Evolutionary conservation across 2,329 filamentous ascomycete genomes (phyloP), one percentile per base, ranked within the genome.

Genomic region (Metarhizium sp.): DNA sequence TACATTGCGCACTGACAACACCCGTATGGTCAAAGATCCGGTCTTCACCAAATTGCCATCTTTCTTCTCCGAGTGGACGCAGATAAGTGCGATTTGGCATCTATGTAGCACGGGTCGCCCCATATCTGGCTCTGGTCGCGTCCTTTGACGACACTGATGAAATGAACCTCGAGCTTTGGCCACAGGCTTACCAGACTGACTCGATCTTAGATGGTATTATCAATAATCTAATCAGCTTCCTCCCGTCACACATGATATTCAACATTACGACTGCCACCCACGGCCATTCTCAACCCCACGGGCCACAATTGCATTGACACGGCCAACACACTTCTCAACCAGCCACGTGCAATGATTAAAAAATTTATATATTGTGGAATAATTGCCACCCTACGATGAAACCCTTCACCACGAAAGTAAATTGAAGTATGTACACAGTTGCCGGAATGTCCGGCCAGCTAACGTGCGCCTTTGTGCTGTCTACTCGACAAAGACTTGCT

Each of bases 401-500:
- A 25, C 18, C 16, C 43, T 25, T 13, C 43, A 11, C 32, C 18
- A 46, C 32, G 40, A 38, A 32, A 5, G 30, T 25, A 48, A 40
- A 34, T 4, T 18, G 13, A 48, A 32, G 6, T 29, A 0, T 53
- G n/a, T 53, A 45, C 43, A 32, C 20, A 36, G 51, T 16, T 45
- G 30, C 30, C 34, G 51, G 38, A n/a, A 16, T 25, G 7, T 14
- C 29, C 48, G 43, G 51, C n/a, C 14, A 14, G 13, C 32, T 13
- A 34, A 6, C 11, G 11, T 48, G 20, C n/a, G 2, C 48, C 43
- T 7, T 20, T 25, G 25, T 25, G 25, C 25, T 2, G 30, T 20
- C 54, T 40, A 16, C 32, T 45, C 32, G 8, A 70, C 67, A 2
- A 85, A 61, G 1, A 84, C 67, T 64, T 85, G 80, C 71, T 86